Percentiles rank a stretch among this genome's conserved stretches.
phyloP scores from a whole-genome alignment of 1,139 yeast species.

The Yarrowia galli region DNA sequence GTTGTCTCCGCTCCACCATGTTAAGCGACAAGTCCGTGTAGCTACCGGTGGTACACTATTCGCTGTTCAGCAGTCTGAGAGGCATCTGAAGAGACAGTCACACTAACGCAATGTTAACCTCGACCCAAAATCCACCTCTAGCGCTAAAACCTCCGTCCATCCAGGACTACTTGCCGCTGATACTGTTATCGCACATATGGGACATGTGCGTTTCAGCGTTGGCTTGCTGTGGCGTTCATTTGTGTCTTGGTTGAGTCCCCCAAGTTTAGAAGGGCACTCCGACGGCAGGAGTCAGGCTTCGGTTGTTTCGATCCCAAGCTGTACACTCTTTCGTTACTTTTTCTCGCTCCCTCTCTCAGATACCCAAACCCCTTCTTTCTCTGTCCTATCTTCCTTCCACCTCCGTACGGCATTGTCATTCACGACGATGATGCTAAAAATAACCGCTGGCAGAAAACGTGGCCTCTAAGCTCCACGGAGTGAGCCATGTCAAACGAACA shows the following conservation, averaged over 20 bases:
- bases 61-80: background rate
- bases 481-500: background rate
- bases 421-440: conserved; percentile 10
- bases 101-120: conserved; percentile 2
- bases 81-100: background rate
- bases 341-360: no score
- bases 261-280: background rate
- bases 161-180: background rate
- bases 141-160: background rate
- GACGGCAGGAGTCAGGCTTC: background rate
- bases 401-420: background rate
- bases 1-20: no score
- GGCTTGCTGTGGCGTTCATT: conserved; percentile 18
- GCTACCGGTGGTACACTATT: no score
- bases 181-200: conserved; percentile 28
- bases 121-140: background rate
- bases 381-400: background rate
- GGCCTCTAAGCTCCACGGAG: conserved; percentile 10
- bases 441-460: background rate
- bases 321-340: background rate
- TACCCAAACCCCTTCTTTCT: background rate
- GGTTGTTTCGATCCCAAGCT: background rate
- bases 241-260: background rate
- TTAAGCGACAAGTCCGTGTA: no score
- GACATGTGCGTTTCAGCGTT: conserved; percentile 18